Conservation (phyloP, 208 protist species). For the Trypanosoma melophagium region DNA sequence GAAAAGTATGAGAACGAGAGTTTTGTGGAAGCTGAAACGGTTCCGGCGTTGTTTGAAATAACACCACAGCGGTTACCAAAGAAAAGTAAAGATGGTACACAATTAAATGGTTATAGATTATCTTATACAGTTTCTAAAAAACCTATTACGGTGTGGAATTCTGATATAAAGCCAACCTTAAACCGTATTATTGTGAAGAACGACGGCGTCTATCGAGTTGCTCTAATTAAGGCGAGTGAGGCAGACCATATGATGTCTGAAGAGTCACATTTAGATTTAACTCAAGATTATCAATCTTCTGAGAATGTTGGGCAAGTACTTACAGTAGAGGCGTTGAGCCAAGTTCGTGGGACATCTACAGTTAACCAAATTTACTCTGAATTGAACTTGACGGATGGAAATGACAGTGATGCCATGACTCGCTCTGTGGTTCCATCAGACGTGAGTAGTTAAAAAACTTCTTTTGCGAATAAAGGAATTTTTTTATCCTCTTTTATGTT, state of each 20-base stretch:
- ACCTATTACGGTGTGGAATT: constrained; percentile 21
- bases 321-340: constrained; percentile 1
- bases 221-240: constrained; percentile 22
- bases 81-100: neutral
- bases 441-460: constrained; percentile 17
- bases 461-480: neutral
- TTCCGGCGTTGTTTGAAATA: constrained; percentile 30
- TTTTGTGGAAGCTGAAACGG: constrained; percentile 18
- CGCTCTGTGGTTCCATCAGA: constrained; percentile 4
- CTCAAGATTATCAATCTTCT: neutral
- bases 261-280: neutral
- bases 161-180: neutral
- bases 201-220: constrained; percentile 42
- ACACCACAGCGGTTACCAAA: constrained; percentile 21
- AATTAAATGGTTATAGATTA: neutral
- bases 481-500: too few species aligned
- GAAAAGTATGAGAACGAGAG: constrained; percentile 17
- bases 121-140: constrained; percentile 14
- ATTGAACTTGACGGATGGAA: constrained; percentile 2
- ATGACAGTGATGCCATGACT: neutral
- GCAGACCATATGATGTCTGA: neutral
- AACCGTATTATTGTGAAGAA: constrained; percentile 22
- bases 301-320: neutral
- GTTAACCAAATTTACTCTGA: neutral
- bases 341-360: neutral